phyloP scores from a whole-genome alignment of 139 green algal species.

The Haematococcus sp. region DNA sequence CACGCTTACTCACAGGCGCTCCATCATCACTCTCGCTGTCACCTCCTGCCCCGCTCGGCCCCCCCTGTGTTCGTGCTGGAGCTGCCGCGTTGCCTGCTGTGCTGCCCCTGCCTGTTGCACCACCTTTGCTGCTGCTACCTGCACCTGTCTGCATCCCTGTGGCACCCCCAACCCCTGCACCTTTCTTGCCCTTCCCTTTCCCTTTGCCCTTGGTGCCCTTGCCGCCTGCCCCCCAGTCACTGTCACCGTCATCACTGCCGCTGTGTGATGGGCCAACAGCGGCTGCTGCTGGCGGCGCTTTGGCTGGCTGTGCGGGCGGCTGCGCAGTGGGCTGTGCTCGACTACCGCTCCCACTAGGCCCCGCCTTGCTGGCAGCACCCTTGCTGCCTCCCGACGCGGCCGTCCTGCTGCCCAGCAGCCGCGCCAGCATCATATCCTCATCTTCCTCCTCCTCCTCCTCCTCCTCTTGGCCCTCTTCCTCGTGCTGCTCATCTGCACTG shows the following conservation, averaged over 20 bases:
- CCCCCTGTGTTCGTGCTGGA: not conserved
- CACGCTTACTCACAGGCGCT: constrained; percentile 19
- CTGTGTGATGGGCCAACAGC: no score
- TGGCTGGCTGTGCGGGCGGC: no score
- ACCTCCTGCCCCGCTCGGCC: not conserved
- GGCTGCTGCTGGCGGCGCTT: no score
- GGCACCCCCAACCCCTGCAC: not conserved
- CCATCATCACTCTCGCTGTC: not conserved
- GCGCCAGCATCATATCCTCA: constrained; percentile 33
- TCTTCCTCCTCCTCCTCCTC: constrained; percentile 27
- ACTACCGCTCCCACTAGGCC: no score
- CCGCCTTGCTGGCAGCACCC: not conserved
- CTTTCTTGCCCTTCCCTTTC: not conserved
- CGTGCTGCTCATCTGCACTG: not conserved
- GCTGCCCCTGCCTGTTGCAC: not conserved
- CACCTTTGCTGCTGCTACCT: not conserved
- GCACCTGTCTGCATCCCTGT: no score
- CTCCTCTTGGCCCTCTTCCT: constrained; percentile 35
- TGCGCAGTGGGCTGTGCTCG: no score
- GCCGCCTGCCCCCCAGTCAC: not conserved
- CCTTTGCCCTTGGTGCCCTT: not conserved
- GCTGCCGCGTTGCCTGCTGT: not conserved
- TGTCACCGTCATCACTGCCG: no score
- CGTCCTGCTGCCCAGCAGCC: constrained; percentile 9
- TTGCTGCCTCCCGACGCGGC: constrained; percentile 20